Conservation (phyloP, 2,329 filamentous ascomycete species). For the Aspergillus quadrilineatus region DNA sequence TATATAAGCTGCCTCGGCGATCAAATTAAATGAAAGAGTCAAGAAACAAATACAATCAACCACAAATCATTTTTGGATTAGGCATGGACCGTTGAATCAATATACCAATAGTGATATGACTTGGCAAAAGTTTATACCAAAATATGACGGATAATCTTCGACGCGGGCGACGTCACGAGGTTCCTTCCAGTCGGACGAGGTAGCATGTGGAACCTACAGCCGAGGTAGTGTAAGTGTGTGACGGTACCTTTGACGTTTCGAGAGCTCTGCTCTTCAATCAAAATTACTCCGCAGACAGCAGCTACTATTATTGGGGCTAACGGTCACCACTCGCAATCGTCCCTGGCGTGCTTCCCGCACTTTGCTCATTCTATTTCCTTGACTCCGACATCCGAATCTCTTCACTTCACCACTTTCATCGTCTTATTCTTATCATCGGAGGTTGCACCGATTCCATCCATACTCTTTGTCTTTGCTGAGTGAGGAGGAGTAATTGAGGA, state of each 20-base stretch:
- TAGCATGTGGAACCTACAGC: slow-evolving; percentile 17
- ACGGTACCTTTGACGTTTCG: background rate
- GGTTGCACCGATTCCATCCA: slow-evolving; percentile 4
- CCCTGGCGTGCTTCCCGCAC: background rate
- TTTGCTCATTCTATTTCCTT: slow-evolving; percentile 6
- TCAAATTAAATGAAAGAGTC: slow-evolving; percentile 9
- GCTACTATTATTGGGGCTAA: background rate
- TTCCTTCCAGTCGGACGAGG: background rate
- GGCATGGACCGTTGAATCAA: too few relatives aligned
- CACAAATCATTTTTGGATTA: background rate
- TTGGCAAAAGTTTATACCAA: too few relatives aligned
- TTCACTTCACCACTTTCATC: slow-evolving; percentile 7
- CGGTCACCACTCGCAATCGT: background rate
- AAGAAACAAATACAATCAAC: background rate
- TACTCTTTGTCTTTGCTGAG: background rate
- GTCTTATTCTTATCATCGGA: background rate
- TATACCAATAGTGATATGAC: background rate
- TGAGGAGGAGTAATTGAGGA: background rate
- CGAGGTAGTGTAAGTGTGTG: slow-evolving; percentile 7
- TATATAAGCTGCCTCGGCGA: slow-evolving; percentile 33
- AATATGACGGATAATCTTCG: background rate
- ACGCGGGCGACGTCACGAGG: background rate
- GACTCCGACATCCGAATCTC: slow-evolving; percentile 19
- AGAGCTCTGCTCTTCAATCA: background rate
- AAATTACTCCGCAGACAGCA: background rate